Conservation (phyloP, 495 filamentous ascomycete species). For the Tuber umbilicatum region DNA sequence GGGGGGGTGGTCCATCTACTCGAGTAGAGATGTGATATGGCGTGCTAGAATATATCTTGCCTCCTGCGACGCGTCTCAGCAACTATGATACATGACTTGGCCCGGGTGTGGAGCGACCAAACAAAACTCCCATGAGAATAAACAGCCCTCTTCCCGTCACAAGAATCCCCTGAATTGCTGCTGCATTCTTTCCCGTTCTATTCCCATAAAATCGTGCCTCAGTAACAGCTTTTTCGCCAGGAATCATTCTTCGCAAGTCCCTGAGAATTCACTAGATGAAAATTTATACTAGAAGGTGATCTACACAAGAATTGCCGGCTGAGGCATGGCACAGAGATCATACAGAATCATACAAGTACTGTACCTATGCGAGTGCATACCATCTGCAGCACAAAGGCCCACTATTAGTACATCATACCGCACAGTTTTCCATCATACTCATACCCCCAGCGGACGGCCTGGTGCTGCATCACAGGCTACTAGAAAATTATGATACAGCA, state of each 20-base stretch:
- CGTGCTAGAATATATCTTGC: not conserved
- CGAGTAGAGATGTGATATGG: not conserved
- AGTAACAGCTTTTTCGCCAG: not conserved
- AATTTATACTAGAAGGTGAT: not conserved
- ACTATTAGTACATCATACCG: too few relatives aligned
- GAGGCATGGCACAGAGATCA: too few relatives aligned
- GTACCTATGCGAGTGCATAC: not conserved
- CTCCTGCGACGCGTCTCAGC: not conserved
- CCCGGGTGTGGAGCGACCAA: not conserved
- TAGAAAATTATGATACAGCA: not conserved
- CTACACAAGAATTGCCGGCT: not conserved
- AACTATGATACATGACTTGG: not conserved
- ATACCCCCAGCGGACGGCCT: not conserved
- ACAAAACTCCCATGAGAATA: not conserved
- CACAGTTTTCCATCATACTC: not conserved
- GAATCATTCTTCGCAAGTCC: not conserved
- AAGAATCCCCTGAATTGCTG: not conserved
- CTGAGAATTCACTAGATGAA: not conserved
- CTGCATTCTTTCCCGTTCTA: not conserved
- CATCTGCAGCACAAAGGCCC: too few relatives aligned
- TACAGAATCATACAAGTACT: not conserved
- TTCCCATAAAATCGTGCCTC: not conserved
- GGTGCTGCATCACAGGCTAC: not conserved
- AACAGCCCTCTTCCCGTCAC: not conserved
- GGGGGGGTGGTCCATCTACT: not conserved